Base-by-base conservation (phyloP, 2,329 filamentous ascomycete species). In the Sporothrix euskadiensis region DNA sequence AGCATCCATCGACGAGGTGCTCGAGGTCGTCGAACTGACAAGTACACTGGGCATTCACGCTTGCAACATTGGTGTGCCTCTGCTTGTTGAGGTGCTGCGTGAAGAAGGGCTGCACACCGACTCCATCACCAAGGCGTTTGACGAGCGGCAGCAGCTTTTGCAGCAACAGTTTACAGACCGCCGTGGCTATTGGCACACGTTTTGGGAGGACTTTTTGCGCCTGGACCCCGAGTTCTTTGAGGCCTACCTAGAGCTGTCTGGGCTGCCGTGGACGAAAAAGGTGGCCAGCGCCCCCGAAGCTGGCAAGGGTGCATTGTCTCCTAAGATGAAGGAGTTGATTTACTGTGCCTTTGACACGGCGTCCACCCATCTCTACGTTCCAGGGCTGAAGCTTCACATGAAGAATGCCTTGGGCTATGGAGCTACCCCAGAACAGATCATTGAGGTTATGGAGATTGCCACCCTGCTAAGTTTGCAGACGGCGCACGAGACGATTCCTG, bases 201-300 rank as follows among this genome's bases (percentile, higher is more conserved):
- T 69, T 16, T 69, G 65, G 65, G 65, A 69, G 41, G 65, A 69
- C 12, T 69, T 69, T 30, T 39, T 69, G 44, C 39, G 65, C 12
- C 65, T 69, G 22, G 65, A 69, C 26, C 65, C 65, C 2, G 65
- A 69, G 47, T 69, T 69, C 26, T 69, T 69, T 12, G 65, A 69
- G 12, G 65, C 44, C 2, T 69, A 69, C 26, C 44, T 69, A 6
- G 65, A 54, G 26, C 41, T 69, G 16, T 69, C 65, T 9, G 44
- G 65, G 1, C 44, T 69, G 14, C 65, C 65, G 65, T 69, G 44
- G 65, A 44, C 41, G 14, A 69, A 69, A 26, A 16, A 69, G 5
- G 65, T 69, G 22, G 26, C n/a, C 35, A 47, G 30, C 8, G 35
- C 61, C 9, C 65, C 26, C 3, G 44, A 9, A 8, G 12, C 44